Base-by-base conservation (phyloP, 768 basidiomycete species). In the Trametes elegans region DNA sequence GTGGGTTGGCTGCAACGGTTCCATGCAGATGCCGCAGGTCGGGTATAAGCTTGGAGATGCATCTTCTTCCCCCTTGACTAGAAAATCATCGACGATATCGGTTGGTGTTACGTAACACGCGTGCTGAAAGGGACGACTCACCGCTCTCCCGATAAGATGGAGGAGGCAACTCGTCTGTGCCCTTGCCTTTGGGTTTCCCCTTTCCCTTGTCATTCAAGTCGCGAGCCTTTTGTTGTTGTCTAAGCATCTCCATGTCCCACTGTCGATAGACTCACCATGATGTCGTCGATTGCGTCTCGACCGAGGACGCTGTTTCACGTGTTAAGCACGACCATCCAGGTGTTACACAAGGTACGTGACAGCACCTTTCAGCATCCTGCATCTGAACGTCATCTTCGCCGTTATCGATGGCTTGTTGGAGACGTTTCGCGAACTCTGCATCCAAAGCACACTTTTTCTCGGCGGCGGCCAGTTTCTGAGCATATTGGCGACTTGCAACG, bases 21-120 rank as follows among this genome's bases (percentile, higher is more conserved):
- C 74, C 56, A 73, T 64, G 61, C 74, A 75, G 41, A 75, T 75
- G 3, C 71, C 72, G 47, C 74, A 75, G 1, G 36, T 66, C 2
- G 67, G 62, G 46, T 69, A 70, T 5, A 43, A 40, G 38, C 46
- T 29, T 7, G 46, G n/a, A n/a, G 9, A 6, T 7, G 5, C n/a
- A 5, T 7, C 34, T n/a, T 51, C 49, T 28, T 60, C 49, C 26
- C 41, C 23, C 21, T 47, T 43, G 23, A 48, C 42, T 49, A 27
- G 10, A 16, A n/a, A n/a, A n/a, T n/a, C n/a, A n/a, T n/a, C n/a
- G n/a, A n/a, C n/a, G n/a, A n/a, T n/a, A n/a, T n/a, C n/a, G n/a
- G n/a, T n/a, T n/a, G n/a, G n/a, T n/a, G n/a, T n/a, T n/a, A n/a
- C n/a, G n/a, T n/a, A n/a, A n/a, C n/a, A n/a, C n/a, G n/a, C n/a